Percentiles rank a stretch among this genome's conserved stretches.
Evolutionary conservation across 1,139 yeast species (phyloP).

Genomic region (Geotrichum reessii): DNA sequence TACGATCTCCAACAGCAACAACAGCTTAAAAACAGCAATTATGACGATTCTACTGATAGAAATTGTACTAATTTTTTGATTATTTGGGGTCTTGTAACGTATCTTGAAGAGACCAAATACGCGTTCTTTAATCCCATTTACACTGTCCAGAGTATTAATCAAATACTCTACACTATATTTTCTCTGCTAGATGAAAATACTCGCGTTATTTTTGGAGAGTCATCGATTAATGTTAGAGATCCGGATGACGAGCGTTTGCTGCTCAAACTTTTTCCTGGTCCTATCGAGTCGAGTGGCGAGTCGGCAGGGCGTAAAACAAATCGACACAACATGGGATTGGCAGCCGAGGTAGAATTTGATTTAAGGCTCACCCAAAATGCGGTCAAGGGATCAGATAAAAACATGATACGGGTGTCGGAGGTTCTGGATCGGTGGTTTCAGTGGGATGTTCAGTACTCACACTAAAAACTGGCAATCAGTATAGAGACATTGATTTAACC

Average conservation of each 20-base stretch:
- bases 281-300: neutral
- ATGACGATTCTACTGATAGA: neutral
- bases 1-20: neutral
- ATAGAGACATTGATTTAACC: neutral
- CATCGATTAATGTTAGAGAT: neutral
- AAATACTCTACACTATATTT: slow-evolving; percentile 6
- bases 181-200: neutral
- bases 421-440: slow-evolving; percentile 8
- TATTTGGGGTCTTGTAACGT: slow-evolving; percentile 6
- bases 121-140: neutral
- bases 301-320: neutral
- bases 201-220: slow-evolving; percentile 13
- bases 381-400: slow-evolving; percentile 10
- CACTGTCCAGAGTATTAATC: slow-evolving; percentile 11
- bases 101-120: slow-evolving; percentile 1
- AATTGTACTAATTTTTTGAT: neutral
- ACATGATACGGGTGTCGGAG: neutral
- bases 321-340: neutral
- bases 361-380: slow-evolving; percentile 1
- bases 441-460: neutral
- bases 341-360: neutral
- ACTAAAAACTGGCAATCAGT: neutral
- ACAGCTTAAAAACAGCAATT: neutral
- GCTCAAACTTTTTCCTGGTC: slow-evolving; percentile 7
- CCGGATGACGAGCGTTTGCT: neutral